These are phyloP conservation scores for Solanum chacoense DNA, from an alignment of 305 asterid genomes.

Conservation along the genomic window DNA sequence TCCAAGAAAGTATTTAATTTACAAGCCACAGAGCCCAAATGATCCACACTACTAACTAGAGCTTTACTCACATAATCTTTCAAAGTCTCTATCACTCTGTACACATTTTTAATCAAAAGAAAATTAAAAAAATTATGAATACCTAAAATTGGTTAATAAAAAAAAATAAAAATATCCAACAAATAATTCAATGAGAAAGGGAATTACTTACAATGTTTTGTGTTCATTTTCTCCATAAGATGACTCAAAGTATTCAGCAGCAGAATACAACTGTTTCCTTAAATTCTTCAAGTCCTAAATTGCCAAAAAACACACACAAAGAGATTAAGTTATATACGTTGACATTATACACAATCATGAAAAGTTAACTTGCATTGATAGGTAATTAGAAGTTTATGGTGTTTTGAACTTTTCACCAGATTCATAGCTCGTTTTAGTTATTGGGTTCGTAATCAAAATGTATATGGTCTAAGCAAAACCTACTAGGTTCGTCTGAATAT, in stretches of 20 bases:
- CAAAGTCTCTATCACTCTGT: slow-evolving; percentile 62
- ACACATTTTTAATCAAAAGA: background rate
- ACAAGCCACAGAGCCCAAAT: slow-evolving; percentile 75
- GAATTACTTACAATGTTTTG: slow-evolving; percentile 45
- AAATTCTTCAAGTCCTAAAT: slow-evolving; percentile 63
- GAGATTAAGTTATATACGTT: background rate
- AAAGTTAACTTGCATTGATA: background rate
- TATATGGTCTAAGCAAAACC: background rate
- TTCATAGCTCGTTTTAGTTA: background rate
- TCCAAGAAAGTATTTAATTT: slow-evolving; percentile 65
- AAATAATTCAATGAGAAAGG: background rate
- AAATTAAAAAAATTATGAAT: background rate
- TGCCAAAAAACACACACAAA: background rate
- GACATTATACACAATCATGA: background rate
- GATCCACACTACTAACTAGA: slow-evolving; percentile 77
- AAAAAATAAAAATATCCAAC: background rate
- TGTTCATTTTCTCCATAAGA: slow-evolving; percentile 56
- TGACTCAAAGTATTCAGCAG: slow-evolving; percentile 80
- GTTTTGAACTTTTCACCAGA: background rate
- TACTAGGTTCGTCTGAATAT: background rate
- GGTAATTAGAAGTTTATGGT: background rate
- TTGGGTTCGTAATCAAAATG: background rate
- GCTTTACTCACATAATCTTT: slow-evolving; percentile 76
- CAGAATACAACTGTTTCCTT: slow-evolving; percentile 65
- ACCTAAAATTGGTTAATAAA: background rate